Evolutionary conservation across 495 filamentous ascomycete genomes (phyloP).

Genomic region (Lineolata rhizophorae): DNA sequence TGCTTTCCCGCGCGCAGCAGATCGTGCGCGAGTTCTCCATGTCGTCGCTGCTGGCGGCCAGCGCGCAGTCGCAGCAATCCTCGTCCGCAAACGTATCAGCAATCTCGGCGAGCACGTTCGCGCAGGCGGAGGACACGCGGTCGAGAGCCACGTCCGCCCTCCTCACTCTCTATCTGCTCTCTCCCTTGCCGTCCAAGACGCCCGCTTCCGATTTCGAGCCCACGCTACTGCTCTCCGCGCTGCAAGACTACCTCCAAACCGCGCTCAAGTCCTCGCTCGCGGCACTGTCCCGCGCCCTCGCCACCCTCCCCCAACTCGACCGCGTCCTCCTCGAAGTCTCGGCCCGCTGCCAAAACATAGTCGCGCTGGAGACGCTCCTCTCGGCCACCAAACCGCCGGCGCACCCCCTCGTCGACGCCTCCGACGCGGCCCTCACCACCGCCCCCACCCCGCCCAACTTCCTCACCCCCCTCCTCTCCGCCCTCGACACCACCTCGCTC

Average conservation of each 20-base stretch:
- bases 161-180: constrained; percentile 62
- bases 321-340: constrained; percentile 63
- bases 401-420: constrained; percentile 33
- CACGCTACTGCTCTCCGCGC: constrained; percentile 46
- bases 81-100: too few species aligned
- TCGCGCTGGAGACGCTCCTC: constrained; percentile 64
- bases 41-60: constrained; percentile 27
- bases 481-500: constrained; percentile 69
- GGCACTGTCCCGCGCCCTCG: constrained; percentile 46
- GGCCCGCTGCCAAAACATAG: constrained; percentile 70
- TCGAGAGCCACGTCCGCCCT: constrained; percentile 51
- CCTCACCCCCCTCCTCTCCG: constrained; percentile 47
- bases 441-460: constrained; percentile 26
- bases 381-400: constrained; percentile 38
- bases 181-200: constrained; percentile 25
- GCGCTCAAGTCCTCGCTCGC: constrained; percentile 55
- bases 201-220: constrained; percentile 33
- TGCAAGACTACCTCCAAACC: constrained; percentile 61
- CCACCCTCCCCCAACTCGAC: constrained; percentile 61
- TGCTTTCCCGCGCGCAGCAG: constrained; percentile 53
- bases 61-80: constrained; percentile 7
- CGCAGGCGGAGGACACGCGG: constrained; percentile 59
- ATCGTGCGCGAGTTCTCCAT: constrained; percentile 67
- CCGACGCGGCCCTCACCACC: not conserved
- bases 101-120: constrained; percentile 40